These are phyloP conservation scores for Physcomitrium patens DNA, from an alignment of 225 moss, liverwort and hornwort genomes.

Conservation along the genomic window DNA sequence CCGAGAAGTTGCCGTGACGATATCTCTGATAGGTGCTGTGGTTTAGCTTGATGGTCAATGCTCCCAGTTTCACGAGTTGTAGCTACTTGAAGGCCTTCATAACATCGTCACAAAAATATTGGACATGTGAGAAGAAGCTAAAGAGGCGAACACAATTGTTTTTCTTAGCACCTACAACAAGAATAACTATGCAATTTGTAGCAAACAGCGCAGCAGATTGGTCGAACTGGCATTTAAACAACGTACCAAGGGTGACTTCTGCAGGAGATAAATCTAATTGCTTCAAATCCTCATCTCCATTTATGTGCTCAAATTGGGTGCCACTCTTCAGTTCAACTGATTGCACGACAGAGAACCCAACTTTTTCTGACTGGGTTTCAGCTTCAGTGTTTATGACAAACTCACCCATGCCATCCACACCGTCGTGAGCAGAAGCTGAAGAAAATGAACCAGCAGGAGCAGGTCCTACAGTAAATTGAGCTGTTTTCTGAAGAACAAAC, in stretches of 20 bases:
- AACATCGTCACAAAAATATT: not conserved
- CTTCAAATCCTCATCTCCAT: not conserved
- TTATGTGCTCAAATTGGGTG: not conserved
- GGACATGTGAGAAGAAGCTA: not conserved
- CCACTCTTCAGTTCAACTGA: not conserved
- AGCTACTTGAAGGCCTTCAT: conserved; percentile 23
- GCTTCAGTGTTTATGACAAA: not conserved
- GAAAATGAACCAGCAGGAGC: conserved; percentile 2
- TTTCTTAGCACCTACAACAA: not conserved
- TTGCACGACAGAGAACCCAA: not conserved
- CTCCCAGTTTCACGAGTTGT: conserved; percentile 13
- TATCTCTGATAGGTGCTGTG: not conserved
- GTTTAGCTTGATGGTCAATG: conserved; percentile 17
- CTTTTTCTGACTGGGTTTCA: not conserved
- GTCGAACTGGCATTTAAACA: not conserved
- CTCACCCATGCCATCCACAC: conserved; percentile 28
- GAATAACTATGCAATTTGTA: too few relatives aligned
- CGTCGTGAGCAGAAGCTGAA: conserved; percentile 1
- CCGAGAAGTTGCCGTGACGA: conserved; percentile 17
- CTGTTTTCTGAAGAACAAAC: conserved; percentile 27
- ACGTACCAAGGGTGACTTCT: not conserved
- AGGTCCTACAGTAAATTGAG: conserved; percentile 7
- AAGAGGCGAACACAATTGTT: not conserved
- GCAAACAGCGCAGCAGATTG: too few relatives aligned
- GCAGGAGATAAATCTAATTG: not conserved